Base-by-base conservation (phyloP, 2,329 filamentous ascomycete genomes). In the Fusarium incarnatum region DNA sequence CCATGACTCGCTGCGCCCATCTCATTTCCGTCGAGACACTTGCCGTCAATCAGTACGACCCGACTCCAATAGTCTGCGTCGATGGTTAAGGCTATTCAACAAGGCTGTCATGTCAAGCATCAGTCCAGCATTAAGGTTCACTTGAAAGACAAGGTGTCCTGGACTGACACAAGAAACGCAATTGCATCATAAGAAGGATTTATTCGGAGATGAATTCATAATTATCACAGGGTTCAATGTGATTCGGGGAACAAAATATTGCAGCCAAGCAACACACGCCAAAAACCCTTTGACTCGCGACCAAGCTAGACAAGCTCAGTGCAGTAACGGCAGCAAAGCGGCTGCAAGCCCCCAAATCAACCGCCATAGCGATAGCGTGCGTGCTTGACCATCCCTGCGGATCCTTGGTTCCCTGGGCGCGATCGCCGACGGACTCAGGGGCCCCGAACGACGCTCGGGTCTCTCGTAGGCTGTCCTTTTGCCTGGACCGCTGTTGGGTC, bases 401-500 rank as follows among this genome's bases (percentile, higher is more conserved):
- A 73, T 63, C 55, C 67, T 59, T 44, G 58, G 44, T 56, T 67
- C 67, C 71, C 71, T 75, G 68, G 49, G 56, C 44, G 42, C 72
- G 73, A 75, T 75, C 73, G 73, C 57, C 73, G 67, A 71, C 71
- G 71, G 71, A 75, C 70, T 63, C 68, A 70, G 72, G 73, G 71
- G 58, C 73, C 72, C 73, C 64, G 67, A 73, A 73, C 67, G 73
- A 75, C 73, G 73, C 73, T 75, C 63, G 71, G 73, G 70, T 73
- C 54, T 54, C 69, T 60, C 34, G 34, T 41, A 55, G 46, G 53
- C 40, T 32, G 34, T 40, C 37, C 63, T 61, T 70, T 70, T 72
- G 57, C 73, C 71, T 73, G 71, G 69, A 45, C 67, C 69, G 42
- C 73, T 73, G 73, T 70, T 75, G 60, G 71, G 73, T 64, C 67